Evolutionary conservation across 352 stramenopile species (phyloP).

Genomic region (Elongisporangium senticosum): DNA sequence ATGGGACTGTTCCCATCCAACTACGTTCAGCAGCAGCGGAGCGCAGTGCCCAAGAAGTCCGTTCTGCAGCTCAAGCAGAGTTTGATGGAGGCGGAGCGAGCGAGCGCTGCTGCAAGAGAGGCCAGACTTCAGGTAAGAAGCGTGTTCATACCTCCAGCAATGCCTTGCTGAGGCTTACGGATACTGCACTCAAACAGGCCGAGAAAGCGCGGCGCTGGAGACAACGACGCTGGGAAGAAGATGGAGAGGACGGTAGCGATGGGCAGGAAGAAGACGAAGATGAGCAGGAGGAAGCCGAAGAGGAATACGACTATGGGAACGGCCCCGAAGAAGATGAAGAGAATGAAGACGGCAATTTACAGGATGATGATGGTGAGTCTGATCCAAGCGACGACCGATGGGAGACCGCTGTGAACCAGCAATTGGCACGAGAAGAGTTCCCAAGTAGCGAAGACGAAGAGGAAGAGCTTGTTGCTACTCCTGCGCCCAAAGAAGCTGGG

Average conservation of each 20-base stretch:
- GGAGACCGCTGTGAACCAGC: too few species aligned
- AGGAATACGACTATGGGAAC: conserved; percentile 8
- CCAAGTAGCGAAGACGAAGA: conserved; percentile 2
- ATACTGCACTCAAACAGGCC: conserved; percentile 7
- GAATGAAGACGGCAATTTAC: conserved; percentile 16
- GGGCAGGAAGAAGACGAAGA: conserved; percentile 8
- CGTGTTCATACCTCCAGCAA: background rate
- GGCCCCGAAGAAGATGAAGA: conserved; percentile 16
- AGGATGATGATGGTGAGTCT: too few species aligned
- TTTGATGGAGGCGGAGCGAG: conserved; percentile 35
- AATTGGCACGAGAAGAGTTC: too few species aligned
- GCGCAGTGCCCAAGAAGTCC: conserved; percentile 7
- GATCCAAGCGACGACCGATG: too few species aligned
- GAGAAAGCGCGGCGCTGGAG: conserved; percentile 17
- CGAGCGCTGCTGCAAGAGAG: conserved; percentile 24
- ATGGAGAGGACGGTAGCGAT: conserved; percentile 3
- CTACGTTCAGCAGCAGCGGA: conserved; percentile 40
- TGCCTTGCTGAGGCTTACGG: background rate
- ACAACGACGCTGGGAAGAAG: conserved; percentile 3
- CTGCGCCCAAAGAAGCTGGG: background rate
- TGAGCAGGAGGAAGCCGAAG: conserved; percentile 9
- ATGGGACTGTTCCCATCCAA: conserved; percentile 61
- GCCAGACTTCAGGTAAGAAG: conserved; percentile 28
- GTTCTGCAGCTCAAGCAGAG: conserved; percentile 37
- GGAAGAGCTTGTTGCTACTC: background rate